Evolutionary conservation across 108 stramenopile genomes (phyloP).

Genomic region (Schizochytrium sp.): DNA sequence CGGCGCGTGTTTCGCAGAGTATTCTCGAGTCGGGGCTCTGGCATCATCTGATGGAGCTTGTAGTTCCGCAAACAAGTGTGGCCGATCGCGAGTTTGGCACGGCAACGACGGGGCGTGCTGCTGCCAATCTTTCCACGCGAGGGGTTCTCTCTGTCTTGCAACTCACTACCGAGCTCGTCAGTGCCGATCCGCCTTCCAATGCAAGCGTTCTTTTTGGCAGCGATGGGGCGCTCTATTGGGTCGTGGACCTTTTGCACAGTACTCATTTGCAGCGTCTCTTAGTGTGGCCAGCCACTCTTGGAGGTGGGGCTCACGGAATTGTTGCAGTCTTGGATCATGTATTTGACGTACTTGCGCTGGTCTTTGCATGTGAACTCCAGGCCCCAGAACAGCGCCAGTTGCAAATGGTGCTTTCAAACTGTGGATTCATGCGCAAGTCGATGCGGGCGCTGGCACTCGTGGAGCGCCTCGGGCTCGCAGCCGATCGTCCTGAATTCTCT

Average conservation of each 20-base stretch:
- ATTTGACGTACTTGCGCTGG: neutral
- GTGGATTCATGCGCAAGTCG: neutral
- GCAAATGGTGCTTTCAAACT: neutral
- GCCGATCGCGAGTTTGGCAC: neutral
- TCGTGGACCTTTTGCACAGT: constrained; percentile 8
- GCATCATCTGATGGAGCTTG: neutral
- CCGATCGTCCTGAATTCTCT: neutral
- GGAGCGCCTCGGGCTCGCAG: neutral
- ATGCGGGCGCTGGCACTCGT: neutral
- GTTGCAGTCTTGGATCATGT: neutral
- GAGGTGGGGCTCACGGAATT: neutral
- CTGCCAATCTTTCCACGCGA: neutral
- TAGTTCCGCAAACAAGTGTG: neutral
- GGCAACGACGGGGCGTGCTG: neutral
- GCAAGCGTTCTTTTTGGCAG: neutral
- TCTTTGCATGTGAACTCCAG: neutral
- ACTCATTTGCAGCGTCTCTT: neutral
- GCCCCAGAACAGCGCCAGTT: neutral
- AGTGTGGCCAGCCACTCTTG: neutral
- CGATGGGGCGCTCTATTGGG: neutral
- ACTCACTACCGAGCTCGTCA: neutral
- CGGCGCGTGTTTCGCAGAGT: neutral
- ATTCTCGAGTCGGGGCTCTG: neutral
- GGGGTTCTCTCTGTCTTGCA: neutral
- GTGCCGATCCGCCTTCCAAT: neutral